phyloP scores from a whole-genome alignment of 305 asterid genomes.

The Petunia hybrid region DNA sequence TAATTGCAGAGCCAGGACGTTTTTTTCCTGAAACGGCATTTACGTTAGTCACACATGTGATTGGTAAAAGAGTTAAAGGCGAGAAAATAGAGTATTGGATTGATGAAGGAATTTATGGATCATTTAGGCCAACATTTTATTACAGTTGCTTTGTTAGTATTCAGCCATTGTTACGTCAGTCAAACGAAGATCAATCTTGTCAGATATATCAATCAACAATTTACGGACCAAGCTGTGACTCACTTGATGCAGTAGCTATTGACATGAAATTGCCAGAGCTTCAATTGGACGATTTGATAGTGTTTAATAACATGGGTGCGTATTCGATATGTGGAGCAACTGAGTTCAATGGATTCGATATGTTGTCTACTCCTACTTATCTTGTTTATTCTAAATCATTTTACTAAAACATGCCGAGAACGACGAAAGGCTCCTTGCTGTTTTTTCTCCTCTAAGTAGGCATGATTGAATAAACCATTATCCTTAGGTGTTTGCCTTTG shows the following conservation, averaged over 20 bases:
- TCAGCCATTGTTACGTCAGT: background rate
- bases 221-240: constrained; percentile 29
- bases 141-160: background rate
- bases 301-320: constrained; percentile 31
- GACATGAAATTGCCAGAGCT: constrained; percentile 29
- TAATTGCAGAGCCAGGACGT: constrained; percentile 28
- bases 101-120: constrained; percentile 27
- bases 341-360: constrained; percentile 26
- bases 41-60: constrained; percentile 13
- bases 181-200: background rate
- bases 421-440: no score
- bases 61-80: constrained; percentile 10
- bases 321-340: background rate
- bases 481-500: no score
- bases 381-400: background rate
- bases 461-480: no score
- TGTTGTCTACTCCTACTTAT: background rate
- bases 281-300: constrained; percentile 20
- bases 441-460: no score
- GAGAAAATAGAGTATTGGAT: constrained; percentile 26
- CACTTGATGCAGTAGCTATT: background rate
- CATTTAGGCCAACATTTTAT: constrained; percentile 20
- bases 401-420: no score
- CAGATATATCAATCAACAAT: background rate
- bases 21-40: constrained; percentile 26